A percentile compares a stretch with the other conserved stretches of the same genome.
Conservation (phyloP, 2,329 filamentous ascomycete species). For the Neoarthrinium moseri region DNA sequence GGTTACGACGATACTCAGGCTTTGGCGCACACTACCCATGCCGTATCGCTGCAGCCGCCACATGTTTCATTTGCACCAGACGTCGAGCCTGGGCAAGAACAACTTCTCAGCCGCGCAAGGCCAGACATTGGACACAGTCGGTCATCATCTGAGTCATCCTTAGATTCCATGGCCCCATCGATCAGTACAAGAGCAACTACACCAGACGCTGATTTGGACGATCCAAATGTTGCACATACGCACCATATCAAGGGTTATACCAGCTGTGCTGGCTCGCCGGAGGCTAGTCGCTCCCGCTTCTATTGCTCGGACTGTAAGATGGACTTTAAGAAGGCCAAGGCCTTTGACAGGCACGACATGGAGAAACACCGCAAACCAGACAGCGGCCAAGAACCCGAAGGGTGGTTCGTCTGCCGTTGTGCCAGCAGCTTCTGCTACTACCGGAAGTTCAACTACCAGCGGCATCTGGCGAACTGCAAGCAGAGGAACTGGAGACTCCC, state of each 20-base stretch:
- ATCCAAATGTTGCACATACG: too few species aligned
- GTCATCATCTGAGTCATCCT: background rate
- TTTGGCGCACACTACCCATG: too few species aligned
- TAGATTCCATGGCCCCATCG: background rate
- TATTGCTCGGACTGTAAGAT: background rate
- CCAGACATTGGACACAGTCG: too few species aligned
- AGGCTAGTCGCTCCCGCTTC: background rate
- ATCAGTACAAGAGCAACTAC: background rate
- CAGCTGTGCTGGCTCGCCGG: background rate
- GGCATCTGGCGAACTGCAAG: background rate
- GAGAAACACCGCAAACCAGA: background rate
- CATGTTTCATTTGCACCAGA: too few species aligned
- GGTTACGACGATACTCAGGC: too few species aligned
- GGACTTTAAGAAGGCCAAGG: background rate
- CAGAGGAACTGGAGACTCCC: background rate
- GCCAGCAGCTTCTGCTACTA: background rate
- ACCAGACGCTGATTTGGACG: too few species aligned
- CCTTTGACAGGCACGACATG: background rate
- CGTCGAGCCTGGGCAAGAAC: too few species aligned
- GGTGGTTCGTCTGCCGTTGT: slow-evolving; percentile 1
- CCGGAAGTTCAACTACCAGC: background rate
- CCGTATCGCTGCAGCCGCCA: too few species aligned
- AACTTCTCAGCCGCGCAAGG: too few species aligned
- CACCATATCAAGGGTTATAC: too few species aligned
- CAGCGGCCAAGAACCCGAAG: background rate